Base-by-base conservation (phyloP, 2,329 filamentous ascomycete genomes). In the Basipetospora chlamydospora region DNA sequence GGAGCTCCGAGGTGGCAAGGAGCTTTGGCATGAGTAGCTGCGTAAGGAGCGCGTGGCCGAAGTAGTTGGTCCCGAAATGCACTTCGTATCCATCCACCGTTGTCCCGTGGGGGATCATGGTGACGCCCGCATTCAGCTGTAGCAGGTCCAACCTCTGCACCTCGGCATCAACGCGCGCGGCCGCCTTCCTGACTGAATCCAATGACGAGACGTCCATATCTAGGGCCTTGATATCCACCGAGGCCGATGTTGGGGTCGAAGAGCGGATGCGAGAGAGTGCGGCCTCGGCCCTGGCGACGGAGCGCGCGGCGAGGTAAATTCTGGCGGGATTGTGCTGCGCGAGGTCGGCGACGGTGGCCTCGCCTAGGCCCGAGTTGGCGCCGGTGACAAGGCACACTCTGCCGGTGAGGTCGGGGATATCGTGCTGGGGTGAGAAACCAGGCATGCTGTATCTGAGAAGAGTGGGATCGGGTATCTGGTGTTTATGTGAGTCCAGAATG, bases 21-120 rank as follows among this genome's bases (percentile, higher is more conserved):
- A n/a, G n/a, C n/a, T n/a, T n/a, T n/a, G 56, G 48, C 18, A 63
- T 63, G 20, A 74, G 52, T 1, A 70, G 54, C 9, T 66, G 52
- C 43, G 67, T 63, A 11, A 73, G 55, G 0, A 72, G 56, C 50
- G 73, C 73, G 43, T 71, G 64, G 7, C 52, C 58, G 2, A 75
- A 50, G 44, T 73, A 61, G 46, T 73, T 72, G 6, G 58, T 63
- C 22, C 59, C 67, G 40, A 73, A 64, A 39, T 73, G 67, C 0
- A 47, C 47, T 43, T 52, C 50, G 22, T 45, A 42, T 9, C 47
- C 49, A 12, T 51, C 48, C 1, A n/a, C n/a, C n/a, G n/a, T n/a
- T n/a, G n/a, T n/a, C 21, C 35, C 5, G 44, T 46, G 15, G 41
- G 33, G 6, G 33, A 33, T 18, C 42, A 38, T 11, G 42, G 44